Conservation (phyloP, 106 monocot species). For the Dendrobium catenatum region DNA sequence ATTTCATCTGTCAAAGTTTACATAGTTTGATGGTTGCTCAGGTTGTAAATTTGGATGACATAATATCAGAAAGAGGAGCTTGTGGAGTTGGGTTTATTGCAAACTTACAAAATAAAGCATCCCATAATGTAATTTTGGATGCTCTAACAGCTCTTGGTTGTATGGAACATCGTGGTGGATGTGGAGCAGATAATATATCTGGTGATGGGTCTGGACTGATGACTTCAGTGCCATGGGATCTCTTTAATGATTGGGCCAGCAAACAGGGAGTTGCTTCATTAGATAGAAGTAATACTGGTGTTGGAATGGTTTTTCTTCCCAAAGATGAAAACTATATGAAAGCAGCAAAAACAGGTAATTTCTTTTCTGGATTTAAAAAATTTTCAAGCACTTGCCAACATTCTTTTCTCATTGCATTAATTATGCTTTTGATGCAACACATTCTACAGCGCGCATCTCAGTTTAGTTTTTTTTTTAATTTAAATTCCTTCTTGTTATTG, state of each 20-base stretch:
- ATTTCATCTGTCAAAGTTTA: too few relatives aligned
- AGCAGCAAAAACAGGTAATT: conserved; percentile 79
- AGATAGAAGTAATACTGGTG: conserved; percentile 70
- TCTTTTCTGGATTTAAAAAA: background rate
- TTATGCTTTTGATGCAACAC: too few relatives aligned
- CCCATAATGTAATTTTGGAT: conserved; percentile 69
- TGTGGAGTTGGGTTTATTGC: conserved; percentile 99
- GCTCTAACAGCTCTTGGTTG: conserved; percentile 91
- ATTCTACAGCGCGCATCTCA: too few relatives aligned
- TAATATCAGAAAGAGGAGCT: conserved; percentile 92
- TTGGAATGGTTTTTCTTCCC: conserved; percentile 96
- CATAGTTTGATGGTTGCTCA: conserved; percentile 14
- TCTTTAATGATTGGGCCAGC: conserved; percentile 74
- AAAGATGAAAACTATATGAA: conserved; percentile 57
- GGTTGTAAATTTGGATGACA: conserved; percentile 79
- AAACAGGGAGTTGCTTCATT: conserved; percentile 67
- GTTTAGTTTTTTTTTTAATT: too few relatives aligned
- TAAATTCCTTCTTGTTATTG: too few relatives aligned
- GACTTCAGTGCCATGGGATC: conserved; percentile 85
- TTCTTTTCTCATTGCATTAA: too few relatives aligned
- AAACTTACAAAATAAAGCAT: conserved; percentile 83
- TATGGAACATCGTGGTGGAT: conserved; percentile 99
- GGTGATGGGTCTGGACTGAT: conserved; percentile 96
- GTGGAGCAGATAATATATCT: conserved; percentile 92
- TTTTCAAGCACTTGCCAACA: too few relatives aligned